Conservation (phyloP, 495 filamentous ascomycete genomes). For the Hypoxylon crocopeplum region DNA sequence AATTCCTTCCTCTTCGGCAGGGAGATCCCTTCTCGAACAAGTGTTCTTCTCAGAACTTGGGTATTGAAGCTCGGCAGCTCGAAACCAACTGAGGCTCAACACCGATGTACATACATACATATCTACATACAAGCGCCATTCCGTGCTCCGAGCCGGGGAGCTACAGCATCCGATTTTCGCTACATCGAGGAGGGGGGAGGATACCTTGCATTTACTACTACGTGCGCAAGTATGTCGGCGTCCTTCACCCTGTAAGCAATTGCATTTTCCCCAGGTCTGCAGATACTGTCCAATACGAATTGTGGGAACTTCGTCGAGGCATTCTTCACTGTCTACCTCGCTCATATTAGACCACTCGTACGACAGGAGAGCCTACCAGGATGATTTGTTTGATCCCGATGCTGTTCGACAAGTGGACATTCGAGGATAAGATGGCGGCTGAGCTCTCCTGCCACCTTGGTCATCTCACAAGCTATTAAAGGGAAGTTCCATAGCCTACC, state of each 20-base stretch:
- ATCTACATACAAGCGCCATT: conserved; percentile 5
- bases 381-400: too few species aligned
- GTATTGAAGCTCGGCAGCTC: conserved; percentile 10
- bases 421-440: conserved; percentile 5
- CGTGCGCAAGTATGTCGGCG: conserved; percentile 26
- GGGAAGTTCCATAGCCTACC: too few species aligned
- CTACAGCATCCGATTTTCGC: conserved; percentile 35
- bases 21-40: conserved; percentile 10
- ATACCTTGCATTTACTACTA: conserved; percentile 32
- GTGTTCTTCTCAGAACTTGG: conserved; percentile 4
- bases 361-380: conserved; percentile 3
- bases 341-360: conserved; percentile 15
- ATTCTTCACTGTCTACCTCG: conserved; percentile 2
- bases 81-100: conserved; percentile 26
- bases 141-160: conserved; percentile 8
- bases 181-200: conserved; percentile 11
- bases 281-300: conserved; percentile 21
- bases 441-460: too few species aligned
- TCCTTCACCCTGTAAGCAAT: conserved; percentile 14
- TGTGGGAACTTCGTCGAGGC: conserved; percentile 5
- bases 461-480: too few species aligned
- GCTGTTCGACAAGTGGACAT: conserved; percentile 13
- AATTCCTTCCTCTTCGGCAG: not conserved
- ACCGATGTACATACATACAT: conserved; percentile 5
- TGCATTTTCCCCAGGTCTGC: conserved; percentile 9